phyloP scores from a whole-genome alignment of 2,329 filamentous ascomycete genomes.

The Calonectria multiphialidica region DNA sequence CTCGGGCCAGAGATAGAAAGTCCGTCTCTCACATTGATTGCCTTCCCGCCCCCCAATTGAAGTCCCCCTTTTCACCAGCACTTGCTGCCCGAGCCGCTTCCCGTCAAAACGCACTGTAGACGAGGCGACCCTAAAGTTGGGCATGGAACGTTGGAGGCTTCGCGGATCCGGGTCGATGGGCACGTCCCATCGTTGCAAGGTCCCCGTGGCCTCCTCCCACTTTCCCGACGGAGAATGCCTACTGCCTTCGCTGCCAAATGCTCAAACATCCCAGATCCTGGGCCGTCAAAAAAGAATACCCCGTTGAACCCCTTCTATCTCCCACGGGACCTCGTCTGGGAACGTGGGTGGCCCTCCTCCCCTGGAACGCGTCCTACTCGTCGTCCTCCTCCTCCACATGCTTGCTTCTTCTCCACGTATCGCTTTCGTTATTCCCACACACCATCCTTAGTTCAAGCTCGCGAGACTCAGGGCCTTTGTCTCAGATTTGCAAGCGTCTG shows the following conservation, averaged over 20 bases:
- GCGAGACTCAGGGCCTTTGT: constrained; percentile 23
- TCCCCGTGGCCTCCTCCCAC: not conserved
- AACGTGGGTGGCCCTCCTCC: not conserved
- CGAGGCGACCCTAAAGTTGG: not conserved
- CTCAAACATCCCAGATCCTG: constrained; percentile 4
- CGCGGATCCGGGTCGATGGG: not conserved
- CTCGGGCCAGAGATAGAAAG: not conserved
- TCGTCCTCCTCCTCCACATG: not conserved
- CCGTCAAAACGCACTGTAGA: constrained; percentile 5
- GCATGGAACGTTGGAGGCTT: not conserved
- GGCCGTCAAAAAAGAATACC: constrained; percentile 10
- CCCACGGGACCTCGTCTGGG: constrained; percentile 30
- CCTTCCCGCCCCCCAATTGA: not conserved
- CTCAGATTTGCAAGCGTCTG: constrained; percentile 31
- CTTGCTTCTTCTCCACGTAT: not conserved
- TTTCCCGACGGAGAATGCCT: not conserved
- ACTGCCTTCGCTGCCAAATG: not conserved
- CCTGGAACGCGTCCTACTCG: not conserved
- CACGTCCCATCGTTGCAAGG: not conserved
- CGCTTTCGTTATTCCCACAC: not conserved
- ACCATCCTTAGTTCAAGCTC: not conserved
- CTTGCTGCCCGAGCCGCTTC: constrained; percentile 5
- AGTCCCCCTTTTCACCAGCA: not conserved
- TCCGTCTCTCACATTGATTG: constrained; percentile 8
- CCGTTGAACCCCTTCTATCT: constrained; percentile 40